Conservation (phyloP, 2,329 filamentous ascomycete species). For the Apiospora sp. region DNA sequence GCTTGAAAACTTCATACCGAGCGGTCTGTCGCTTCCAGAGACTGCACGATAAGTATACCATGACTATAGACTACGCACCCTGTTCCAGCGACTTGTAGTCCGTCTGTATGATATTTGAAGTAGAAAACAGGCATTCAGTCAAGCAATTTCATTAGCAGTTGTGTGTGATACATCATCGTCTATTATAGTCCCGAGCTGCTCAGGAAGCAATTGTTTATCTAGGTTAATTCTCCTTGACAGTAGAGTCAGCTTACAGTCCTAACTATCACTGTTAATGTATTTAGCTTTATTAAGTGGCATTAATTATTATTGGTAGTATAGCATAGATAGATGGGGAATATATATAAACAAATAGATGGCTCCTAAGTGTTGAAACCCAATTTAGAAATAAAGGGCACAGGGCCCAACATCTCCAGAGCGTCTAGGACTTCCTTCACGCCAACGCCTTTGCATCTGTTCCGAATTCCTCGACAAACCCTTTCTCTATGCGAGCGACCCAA, state of each 20-base stretch:
- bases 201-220: background rate
- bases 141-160: too few relatives aligned
- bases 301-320: background rate
- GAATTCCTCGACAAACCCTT: background rate
- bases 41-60: too few relatives aligned
- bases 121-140: too few relatives aligned
- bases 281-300: background rate
- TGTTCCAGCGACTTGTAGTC: too few relatives aligned
- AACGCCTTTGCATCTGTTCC: background rate
- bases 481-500: background rate
- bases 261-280: background rate
- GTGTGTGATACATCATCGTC: background rate
- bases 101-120: too few relatives aligned
- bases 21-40: too few relatives aligned
- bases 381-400: background rate
- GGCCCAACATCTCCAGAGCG: background rate
- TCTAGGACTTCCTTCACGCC: background rate
- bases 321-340: background rate
- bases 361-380: background rate
- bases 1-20: background rate
- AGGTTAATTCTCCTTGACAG: background rate
- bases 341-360: background rate
- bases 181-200: too few relatives aligned
- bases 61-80: too few relatives aligned
- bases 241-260: background rate